Evolutionary conservation across 2,329 filamentous ascomycete species (phyloP).

Genomic region (Bipolaris gigantea): DNA sequence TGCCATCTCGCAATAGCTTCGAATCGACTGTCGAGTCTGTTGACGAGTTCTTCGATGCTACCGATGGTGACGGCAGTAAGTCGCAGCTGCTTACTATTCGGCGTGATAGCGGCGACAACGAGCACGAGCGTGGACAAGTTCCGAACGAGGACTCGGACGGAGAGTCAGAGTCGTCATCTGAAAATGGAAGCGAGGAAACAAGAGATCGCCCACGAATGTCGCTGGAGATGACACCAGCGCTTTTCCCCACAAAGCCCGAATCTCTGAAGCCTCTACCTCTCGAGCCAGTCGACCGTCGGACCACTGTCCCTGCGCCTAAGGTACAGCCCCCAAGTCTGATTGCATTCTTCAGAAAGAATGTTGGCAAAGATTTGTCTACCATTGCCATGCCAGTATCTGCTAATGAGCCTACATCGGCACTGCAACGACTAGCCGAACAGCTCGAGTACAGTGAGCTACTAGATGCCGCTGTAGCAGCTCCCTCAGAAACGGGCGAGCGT

Average conservation of each 20-base stretch:
- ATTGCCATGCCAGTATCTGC: slow-evolving; percentile 97
- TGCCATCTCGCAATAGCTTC: slow-evolving; percentile 65
- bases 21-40: slow-evolving; percentile 70
- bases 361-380: slow-evolving; percentile 94
- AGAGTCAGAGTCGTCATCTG: slow-evolving; percentile 67
- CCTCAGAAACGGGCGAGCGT: slow-evolving; percentile 65
- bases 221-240: slow-evolving; percentile 44
- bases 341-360: slow-evolving; percentile 92
- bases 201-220: slow-evolving; percentile 42
- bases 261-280: slow-evolving; percentile 77
- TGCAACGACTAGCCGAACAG: slow-evolving; percentile 88
- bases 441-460: slow-evolving; percentile 87
- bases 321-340: slow-evolving; percentile 87
- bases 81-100: slow-evolving; percentile 76
- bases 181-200: slow-evolving; percentile 54
- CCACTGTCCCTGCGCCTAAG: slow-evolving; percentile 71
- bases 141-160: slow-evolving; percentile 50
- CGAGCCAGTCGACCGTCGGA: slow-evolving; percentile 67
- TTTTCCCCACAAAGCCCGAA: slow-evolving; percentile 78
- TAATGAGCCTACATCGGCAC: slow-evolving; percentile 86
- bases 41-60: slow-evolving; percentile 95
- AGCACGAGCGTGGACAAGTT: slow-evolving; percentile 37
- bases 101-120: slow-evolving; percentile 63
- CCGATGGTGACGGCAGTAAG: slow-evolving; percentile 54
- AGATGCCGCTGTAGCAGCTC: slow-evolving; percentile 61